phyloP scores from a whole-genome alignment of 2,329 filamentous ascomycete species.

The Dichotomopilus funicola region DNA sequence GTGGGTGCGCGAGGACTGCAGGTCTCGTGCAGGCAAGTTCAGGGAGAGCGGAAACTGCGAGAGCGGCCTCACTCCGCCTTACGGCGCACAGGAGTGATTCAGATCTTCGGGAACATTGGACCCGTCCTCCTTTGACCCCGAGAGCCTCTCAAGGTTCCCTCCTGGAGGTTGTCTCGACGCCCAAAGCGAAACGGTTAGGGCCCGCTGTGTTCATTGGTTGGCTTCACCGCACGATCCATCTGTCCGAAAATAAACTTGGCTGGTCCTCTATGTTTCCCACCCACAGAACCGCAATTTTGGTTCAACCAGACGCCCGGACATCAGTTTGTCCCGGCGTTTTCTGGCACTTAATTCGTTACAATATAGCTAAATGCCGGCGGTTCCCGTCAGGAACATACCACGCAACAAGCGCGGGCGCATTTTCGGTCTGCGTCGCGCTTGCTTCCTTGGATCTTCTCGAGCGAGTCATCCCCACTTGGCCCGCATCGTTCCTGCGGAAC shows the following conservation, averaged over 20 bases:
- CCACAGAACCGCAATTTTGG: conserved; percentile 19
- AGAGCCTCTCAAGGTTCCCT: not conserved
- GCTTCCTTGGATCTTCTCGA: conserved; percentile 6
- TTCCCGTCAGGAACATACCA: conserved; percentile 12
- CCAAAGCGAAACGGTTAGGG: not conserved
- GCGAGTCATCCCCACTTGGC: not conserved
- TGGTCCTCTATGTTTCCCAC: not conserved
- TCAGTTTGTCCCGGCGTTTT: conserved; percentile 21
- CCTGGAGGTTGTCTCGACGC: not conserved
- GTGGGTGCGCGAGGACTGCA: too few relatives aligned
- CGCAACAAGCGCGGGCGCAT: not conserved
- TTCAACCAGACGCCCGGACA: conserved; percentile 15
- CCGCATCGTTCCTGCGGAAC: too few relatives aligned
- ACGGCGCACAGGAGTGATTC: too few relatives aligned
- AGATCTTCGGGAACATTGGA: too few relatives aligned
- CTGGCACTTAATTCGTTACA: conserved; percentile 10
- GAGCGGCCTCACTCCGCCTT: too few relatives aligned
- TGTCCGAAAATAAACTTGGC: conserved; percentile 13
- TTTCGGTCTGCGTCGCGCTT: too few relatives aligned
- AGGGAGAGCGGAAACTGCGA: too few relatives aligned
- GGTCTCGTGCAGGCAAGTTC: too few relatives aligned
- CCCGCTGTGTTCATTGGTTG: not conserved
- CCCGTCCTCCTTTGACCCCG: too few relatives aligned
- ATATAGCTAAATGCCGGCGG: conserved; percentile 24
- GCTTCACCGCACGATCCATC: not conserved